phyloP scores from a whole-genome alignment of 2,329 filamentous ascomycete genomes.

The Aspergillus transmontanensis region DNA sequence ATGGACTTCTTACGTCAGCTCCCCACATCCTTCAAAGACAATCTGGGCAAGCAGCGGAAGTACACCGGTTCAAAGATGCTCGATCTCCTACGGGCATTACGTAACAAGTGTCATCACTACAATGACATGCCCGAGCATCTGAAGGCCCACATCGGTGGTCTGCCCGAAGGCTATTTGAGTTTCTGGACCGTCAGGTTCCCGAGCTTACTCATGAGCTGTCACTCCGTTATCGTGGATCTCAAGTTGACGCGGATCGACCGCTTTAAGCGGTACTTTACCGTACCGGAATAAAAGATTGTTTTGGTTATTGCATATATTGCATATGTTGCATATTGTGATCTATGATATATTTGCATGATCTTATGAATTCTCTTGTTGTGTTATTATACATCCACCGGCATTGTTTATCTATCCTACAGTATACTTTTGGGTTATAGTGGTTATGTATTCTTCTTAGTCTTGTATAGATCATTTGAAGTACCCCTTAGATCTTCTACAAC shows the following conservation, averaged over 20 bases:
- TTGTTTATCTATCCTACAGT: not conserved
- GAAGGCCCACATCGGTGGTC: slow-evolving; percentile 69
- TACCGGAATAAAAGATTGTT: slow-evolving; percentile 3
- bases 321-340: not conserved
- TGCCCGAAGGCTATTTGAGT: slow-evolving; percentile 77
- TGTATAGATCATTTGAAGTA: not conserved
- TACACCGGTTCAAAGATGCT: slow-evolving; percentile 83
- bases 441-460: not conserved
- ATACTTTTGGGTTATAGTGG: not conserved
- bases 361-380: not conserved
- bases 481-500: not conserved
- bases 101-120: slow-evolving; percentile 98
- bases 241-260: slow-evolving; percentile 53
- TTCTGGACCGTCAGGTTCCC: slow-evolving; percentile 86
- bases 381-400: not conserved
- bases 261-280: slow-evolving; percentile 47
- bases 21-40: slow-evolving; percentile 82
- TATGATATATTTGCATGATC: not conserved
- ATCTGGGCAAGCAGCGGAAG: slow-evolving; percentile 89
- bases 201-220: slow-evolving; percentile 74
- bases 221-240: slow-evolving; percentile 70
- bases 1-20: slow-evolving; percentile 78
- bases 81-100: slow-evolving; percentile 81
- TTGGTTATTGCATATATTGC: not conserved
- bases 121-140: slow-evolving; percentile 88